Conservation (phyloP, 2,329 filamentous ascomycete genomes). For the Stromatinia cepivora region DNA sequence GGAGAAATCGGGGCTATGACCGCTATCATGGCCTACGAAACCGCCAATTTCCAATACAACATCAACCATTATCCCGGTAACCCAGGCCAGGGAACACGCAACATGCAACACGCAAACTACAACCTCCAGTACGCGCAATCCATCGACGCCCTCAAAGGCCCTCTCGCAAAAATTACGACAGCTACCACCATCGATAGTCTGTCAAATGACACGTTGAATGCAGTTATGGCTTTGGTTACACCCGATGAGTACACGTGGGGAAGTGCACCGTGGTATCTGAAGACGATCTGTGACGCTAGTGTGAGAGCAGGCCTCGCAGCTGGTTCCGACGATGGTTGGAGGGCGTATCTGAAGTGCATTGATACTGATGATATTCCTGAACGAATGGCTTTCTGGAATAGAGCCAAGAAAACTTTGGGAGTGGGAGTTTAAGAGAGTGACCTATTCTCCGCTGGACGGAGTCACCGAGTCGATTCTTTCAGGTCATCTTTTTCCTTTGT, state of each 20-base stretch:
- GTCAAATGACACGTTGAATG: slow-evolving; percentile 41
- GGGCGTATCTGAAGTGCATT: slow-evolving; percentile 56
- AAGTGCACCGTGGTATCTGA: slow-evolving; percentile 61
- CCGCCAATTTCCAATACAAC: slow-evolving; percentile 61
- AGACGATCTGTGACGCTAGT: slow-evolving; percentile 50
- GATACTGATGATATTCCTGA: slow-evolving; percentile 44
- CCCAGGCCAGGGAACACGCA: slow-evolving; percentile 62
- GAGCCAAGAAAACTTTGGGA: slow-evolving; percentile 47
- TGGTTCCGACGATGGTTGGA: slow-evolving; percentile 50
- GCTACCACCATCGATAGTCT: slow-evolving; percentile 38
- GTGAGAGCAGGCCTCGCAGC: slow-evolving; percentile 47
- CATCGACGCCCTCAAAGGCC: slow-evolving; percentile 46
- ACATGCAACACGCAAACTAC: slow-evolving; percentile 61
- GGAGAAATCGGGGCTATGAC: slow-evolving; percentile 61
- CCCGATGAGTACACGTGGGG: slow-evolving; percentile 55
- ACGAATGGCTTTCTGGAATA: slow-evolving; percentile 51
- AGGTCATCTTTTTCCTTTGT: not conserved
- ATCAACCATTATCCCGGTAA: slow-evolving; percentile 54
- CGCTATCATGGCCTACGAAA: slow-evolving; percentile 61
- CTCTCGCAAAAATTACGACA: slow-evolving; percentile 39
- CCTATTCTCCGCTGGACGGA: not conserved
- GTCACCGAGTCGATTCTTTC: not conserved
- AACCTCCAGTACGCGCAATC: slow-evolving; percentile 56
- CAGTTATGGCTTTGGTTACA: slow-evolving; percentile 52
- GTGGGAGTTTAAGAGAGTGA: slow-evolving; percentile 27